Evolutionary conservation across 345 rosid genomes (phyloP).

Genomic region (Acer negundo): DNA sequence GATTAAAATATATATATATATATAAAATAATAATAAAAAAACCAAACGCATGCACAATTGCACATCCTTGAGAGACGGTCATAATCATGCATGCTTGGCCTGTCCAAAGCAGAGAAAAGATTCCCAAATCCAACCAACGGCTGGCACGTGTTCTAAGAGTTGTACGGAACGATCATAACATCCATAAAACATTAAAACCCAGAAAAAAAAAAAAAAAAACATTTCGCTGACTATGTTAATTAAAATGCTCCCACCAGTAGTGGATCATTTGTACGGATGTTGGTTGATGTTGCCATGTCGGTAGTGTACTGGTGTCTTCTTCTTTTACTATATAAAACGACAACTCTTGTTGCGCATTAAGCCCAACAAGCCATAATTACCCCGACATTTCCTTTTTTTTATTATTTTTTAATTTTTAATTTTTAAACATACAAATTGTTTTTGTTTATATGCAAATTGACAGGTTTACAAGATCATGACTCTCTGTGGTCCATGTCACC

Average conservation of each 20-base stretch:
- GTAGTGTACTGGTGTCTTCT: too few species aligned
- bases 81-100: neutral
- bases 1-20: too few species aligned
- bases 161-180: conserved; percentile 4
- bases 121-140: neutral
- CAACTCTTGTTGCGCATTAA: neutral
- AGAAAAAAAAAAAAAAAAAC: neutral
- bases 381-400: neutral
- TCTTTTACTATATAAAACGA: neutral
- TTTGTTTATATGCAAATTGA: neutral
- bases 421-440: neutral
- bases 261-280: conserved; percentile 1
- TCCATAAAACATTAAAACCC: neutral
- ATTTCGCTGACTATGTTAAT: neutral
- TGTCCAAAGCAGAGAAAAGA: neutral
- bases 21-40: too few species aligned
- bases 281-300: neutral
- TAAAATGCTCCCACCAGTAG: neutral
- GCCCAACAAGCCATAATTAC: conserved; percentile 10
- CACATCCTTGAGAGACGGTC: neutral
- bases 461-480: neutral
- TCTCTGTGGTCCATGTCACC: neutral
- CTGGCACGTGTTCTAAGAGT: neutral
- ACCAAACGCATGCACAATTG: neutral
- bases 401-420: too few species aligned